A percentile compares a stretch with the other conserved stretches of the same genome.
Conservation (phyloP, 2,329 filamentous ascomycete species). For the Fusarium chaquense region DNA sequence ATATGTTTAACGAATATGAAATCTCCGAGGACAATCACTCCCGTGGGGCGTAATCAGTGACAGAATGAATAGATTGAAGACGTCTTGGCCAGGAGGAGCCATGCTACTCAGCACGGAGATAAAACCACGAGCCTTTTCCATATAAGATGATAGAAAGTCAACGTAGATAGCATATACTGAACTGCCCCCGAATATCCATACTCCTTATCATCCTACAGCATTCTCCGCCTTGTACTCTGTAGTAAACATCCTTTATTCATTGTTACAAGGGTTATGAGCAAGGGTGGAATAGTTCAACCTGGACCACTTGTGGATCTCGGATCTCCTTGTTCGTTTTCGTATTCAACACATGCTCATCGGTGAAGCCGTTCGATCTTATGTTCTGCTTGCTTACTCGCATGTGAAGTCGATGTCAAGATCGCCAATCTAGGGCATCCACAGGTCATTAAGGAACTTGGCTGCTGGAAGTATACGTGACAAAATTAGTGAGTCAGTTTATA, state of each 20-base stretch:
- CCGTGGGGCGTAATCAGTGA: not conserved
- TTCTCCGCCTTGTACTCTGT: too few species aligned
- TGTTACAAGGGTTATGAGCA: slow-evolving; percentile 8
- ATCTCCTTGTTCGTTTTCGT: slow-evolving; percentile 25
- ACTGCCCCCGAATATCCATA: not conserved
- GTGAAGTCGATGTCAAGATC: slow-evolving; percentile 12
- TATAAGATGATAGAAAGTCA: not conserved
- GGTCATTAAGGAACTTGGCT: not conserved
- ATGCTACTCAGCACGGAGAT: not conserved
- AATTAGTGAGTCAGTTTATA: not conserved
- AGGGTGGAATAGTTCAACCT: slow-evolving; percentile 1
- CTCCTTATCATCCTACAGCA: not conserved
- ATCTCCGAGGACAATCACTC: not conserved
- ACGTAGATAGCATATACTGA: not conserved
- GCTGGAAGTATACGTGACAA: not conserved
- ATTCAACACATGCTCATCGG: not conserved
- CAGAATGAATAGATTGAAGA: not conserved
- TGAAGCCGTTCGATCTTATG: slow-evolving; percentile 5
- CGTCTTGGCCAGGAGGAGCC: not conserved
- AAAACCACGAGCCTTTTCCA: not conserved
- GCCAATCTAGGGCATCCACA: not conserved
- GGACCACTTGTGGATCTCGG: slow-evolving; percentile 15
- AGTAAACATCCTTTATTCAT: not conserved
- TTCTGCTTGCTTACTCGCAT: slow-evolving; percentile 18
- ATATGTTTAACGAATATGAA: not conserved